Evolutionary conservation across 2,329 filamentous ascomycete species (phyloP), one percentile per base, ranked within the genome.

Genomic region (Helotiales sp.): DNA sequence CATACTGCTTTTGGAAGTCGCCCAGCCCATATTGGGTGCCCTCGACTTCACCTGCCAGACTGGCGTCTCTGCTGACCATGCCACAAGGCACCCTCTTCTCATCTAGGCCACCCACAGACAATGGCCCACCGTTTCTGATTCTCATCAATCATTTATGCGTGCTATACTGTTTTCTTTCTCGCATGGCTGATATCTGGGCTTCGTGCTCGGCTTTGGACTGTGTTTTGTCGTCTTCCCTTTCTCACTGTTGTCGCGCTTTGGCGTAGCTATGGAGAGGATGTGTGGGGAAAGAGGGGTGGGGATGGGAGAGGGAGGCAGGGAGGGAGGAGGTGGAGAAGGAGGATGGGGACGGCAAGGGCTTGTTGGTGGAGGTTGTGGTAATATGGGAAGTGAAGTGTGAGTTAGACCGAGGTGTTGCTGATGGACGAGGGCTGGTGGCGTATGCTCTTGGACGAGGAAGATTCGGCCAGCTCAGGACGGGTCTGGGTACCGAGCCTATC

Each of bases 261-360:
- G 84, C 77, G 78, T 76, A 78, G 82, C 74, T 81, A 84, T 72
- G 81, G 84, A 82, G 85, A 85, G 85, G 83, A 77, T 3, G 30
- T 47, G 10, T 50, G 49, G 26, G 26, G 26, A 34, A 34, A 34
- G 30, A 34, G 3, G 52, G 17, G 26, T 10, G 50, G 13, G 26
- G 50, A 20, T 30, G 47, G 0, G 4, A 5, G 24, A 15, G 7
- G 47, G 13, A 28, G 22, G 13, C 17, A 5, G 17, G 40, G 40
- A 15, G 11, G 5, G 11, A n/a, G 40, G 15, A 13, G 2, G 40
- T 45, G 47, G 11, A 17, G 22, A 22, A 15, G 47, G 20, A 26
- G 22, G 47, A 15, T 26, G 24, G 20, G 47, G 26, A 22, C 20
- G 20, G 22, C 2, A 11, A 2, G 47, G 47, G 20, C 10, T 24